Evolutionary conservation across 345 rosid genomes (phyloP).

Genomic region (Sisymbrium irio): DNA sequence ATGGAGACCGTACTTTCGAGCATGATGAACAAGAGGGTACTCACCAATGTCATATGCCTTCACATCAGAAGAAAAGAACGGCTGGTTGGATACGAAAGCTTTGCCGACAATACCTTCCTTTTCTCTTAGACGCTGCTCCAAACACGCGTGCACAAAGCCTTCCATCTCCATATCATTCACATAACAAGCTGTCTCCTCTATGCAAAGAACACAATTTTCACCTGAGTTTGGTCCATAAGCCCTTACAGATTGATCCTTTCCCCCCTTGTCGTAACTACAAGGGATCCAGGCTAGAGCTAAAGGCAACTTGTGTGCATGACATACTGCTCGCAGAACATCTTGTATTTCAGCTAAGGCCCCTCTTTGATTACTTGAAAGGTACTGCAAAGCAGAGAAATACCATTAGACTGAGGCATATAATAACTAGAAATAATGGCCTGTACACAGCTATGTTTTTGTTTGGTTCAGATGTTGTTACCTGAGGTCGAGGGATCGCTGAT

Average conservation of each 20-base stretch:
- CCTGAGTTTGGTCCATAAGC: conserved; percentile 35
- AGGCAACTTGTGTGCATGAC: conserved; percentile 87
- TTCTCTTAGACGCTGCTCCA: conserved; percentile 70
- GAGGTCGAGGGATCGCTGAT: conserved; percentile 48
- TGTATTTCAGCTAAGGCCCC: conserved; percentile 77
- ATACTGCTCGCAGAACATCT: conserved; percentile 80
- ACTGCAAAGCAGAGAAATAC: conserved; percentile 47
- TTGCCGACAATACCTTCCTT: conserved; percentile 88
- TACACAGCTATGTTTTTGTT: background rate
- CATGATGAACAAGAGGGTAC: conserved; percentile 90
- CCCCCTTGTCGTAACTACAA: conserved; percentile 44
- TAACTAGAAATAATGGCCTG: background rate
- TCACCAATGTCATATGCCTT: conserved; percentile 68
- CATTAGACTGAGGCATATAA: conserved; percentile 6
- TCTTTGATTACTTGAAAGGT: conserved; percentile 66
- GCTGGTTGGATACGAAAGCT: conserved; percentile 75
- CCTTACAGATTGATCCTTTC: conserved; percentile 43
- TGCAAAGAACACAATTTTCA: conserved; percentile 57
- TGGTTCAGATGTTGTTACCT: conserved; percentile 16
- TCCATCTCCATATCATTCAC: conserved; percentile 66
- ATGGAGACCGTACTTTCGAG: conserved; percentile 74
- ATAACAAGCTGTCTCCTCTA: conserved; percentile 75
- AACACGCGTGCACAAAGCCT: conserved; percentile 81
- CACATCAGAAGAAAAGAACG: conserved; percentile 73
- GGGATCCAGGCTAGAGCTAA: conserved; percentile 92